Percentiles rank a stretch among this genome's conserved stretches.
phyloP scores from a whole-genome alignment of 352 stramenopile species.

The Sclerospora graminicola region DNA sequence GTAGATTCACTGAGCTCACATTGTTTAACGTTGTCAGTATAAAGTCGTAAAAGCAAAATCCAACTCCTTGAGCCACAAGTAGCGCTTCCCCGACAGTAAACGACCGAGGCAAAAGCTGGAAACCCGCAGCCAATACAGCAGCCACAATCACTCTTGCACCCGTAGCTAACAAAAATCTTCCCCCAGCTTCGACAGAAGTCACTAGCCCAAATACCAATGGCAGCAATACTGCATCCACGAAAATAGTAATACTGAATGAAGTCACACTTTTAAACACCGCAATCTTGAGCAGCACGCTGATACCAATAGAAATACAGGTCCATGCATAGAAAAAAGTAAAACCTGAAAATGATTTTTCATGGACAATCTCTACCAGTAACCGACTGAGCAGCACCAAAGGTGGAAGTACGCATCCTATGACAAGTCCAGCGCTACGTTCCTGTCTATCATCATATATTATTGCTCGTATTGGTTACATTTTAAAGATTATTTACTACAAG shows the following conservation, averaged over 20 bases:
- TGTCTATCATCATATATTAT: conserved; percentile 15
- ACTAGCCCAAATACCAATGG: conserved; percentile 17
- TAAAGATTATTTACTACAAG: neutral
- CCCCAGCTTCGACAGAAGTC: conserved; percentile 23
- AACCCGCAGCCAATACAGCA: conserved; percentile 27
- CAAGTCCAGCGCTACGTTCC: conserved; percentile 46
- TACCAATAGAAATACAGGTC: conserved; percentile 36
- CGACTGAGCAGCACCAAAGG: conserved; percentile 52
- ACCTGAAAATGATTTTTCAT: conserved; percentile 14
- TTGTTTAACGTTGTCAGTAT: no score
- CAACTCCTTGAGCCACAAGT: no score
- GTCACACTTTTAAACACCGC: conserved; percentile 24
- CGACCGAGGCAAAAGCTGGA: conserved; percentile 37
- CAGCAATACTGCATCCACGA: conserved; percentile 34
- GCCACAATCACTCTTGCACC: conserved; percentile 24
- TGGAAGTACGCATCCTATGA: conserved; percentile 45
- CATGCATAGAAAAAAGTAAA: conserved; percentile 50
- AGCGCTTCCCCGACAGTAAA: no score
- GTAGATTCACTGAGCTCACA: conserved; percentile 62
- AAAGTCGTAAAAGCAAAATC: no score
- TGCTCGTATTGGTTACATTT: conserved; percentile 1
- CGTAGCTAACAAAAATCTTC: conserved; percentile 27
- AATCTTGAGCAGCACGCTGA: conserved; percentile 38
- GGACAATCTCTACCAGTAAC: conserved; percentile 28
- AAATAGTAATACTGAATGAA: conserved; percentile 21